Evolutionary conservation across 2,329 filamentous ascomycete species (phyloP), one percentile per base, ranked within the genome.

Genomic region (Fusarium austroafricanum): DNA sequence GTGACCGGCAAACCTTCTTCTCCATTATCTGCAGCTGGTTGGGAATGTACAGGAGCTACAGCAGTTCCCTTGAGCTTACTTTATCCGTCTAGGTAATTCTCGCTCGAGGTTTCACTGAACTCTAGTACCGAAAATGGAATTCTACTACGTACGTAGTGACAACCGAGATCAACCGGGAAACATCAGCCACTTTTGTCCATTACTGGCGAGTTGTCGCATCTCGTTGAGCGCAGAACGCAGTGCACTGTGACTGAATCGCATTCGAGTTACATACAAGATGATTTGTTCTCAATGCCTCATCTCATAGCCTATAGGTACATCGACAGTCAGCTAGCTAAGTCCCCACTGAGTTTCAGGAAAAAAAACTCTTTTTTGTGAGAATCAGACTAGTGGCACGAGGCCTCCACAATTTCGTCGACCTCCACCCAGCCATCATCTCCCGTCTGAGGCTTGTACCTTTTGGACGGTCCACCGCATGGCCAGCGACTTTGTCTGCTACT

Each of bases 261-360:
- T 33, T 40, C 17, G 33, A 50, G 50, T 63, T 63, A 44, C 35
- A 39, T 47, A 45, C 21, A 62, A 29, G 20, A 44, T 56, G 28
- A 50, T 63, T 63, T 62, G 37, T 47, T 23, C 21, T 49, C 26
- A 55, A 35, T 50, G 18, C 40, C 23, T 45, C 58, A 39, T 39
- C 40, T 38, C 12, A 28, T 35, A 31, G 29, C 29, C 29, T 31
- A 11, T 31, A 57, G 26, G 54, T 21, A 46, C 31, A 33, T 33
- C 5, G 12, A 33, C 57, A 42, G 40, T 14, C 42, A 47, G 29
- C n/a, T 51, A 23, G 21, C 21, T 29, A 47, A 26, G 63, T 71
- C 63, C 58, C 70, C 70, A 73, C 68, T 49, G 52, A 63, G 71
- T 70, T 73, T 73, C 68, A 64, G 59, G 44, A 64, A 63, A 47